Evolutionary conservation across 495 filamentous ascomycete species (phyloP), one percentile per base, ranked within the genome.

Genomic region (Sabuloglossum arenarium): DNA sequence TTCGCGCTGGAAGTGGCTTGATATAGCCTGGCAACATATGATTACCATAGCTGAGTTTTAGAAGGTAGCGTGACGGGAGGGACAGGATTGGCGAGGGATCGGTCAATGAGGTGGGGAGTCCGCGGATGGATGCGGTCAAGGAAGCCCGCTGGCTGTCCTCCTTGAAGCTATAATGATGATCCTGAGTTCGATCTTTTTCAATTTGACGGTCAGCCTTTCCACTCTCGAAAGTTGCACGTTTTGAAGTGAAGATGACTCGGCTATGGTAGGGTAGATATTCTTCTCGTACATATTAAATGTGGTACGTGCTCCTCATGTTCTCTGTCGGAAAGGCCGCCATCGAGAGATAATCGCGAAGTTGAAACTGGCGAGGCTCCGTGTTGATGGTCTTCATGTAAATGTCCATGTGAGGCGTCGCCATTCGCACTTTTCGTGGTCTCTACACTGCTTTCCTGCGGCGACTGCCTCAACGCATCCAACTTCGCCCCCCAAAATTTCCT

Each of bases 1-100:
- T 78, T 50, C 78, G 77, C 5, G 73, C 63, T 0, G 86, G 82
- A 1, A 88, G 73, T 25, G 84, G 79, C 61, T 84, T 79, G 63
- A 91, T 78, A 64, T 85, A 94, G 28, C 73, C 70, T 1, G 85
- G 85, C 10, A 88, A 67, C 8, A n/a, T 24, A 24, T 3, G 12
- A 14, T n/a, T n/a, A 27, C 23, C 45, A 23, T 24, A 47, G n/a
- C 45, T 47, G 10, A 23, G 25, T 64, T 54, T 49, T 61, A 64
- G 11, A 60, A 25, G 43, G 59, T 68, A 30, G 61, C 68, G 57
- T 23, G 45, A 70, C 69, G 21, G 62, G 61, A 52, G 69, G 70
- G 37, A 72, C 6, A 47, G 45, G 24, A n/a, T 69, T 60, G 69
- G 69, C 32, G 67, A 59, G 16, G 66, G 66, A 25, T 65, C 69